Conservation (phyloP, 305 asterid genomes). For the Fraxinus baroniana region DNA sequence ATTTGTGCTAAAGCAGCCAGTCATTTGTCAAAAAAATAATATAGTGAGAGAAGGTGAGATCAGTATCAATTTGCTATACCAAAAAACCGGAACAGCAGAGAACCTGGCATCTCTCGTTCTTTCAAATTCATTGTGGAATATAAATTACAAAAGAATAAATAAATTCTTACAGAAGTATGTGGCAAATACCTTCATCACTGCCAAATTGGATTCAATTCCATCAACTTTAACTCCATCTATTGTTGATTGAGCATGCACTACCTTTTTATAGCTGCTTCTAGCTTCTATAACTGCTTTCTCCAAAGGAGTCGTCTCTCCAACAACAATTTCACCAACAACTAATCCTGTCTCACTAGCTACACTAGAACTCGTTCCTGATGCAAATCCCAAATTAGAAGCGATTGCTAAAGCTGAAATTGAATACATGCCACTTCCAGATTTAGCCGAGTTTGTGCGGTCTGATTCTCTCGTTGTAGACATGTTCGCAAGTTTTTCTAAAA, state of each 20-base stretch:
- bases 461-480: slow-evolving; percentile 48
- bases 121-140: slow-evolving; percentile 8
- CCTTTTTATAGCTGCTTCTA: slow-evolving; percentile 67
- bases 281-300: slow-evolving; percentile 86
- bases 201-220: slow-evolving; percentile 83
- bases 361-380: slow-evolving; percentile 55
- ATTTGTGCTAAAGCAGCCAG: slow-evolving; percentile 4
- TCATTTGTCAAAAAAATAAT: background rate
- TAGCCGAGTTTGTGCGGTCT: slow-evolving; percentile 41
- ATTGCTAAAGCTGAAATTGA: slow-evolving; percentile 63
- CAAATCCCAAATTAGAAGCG: slow-evolving; percentile 69
- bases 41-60: background rate
- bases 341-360: slow-evolving; percentile 45
- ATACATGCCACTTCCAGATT: slow-evolving; percentile 50
- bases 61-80: slow-evolving; percentile 3
- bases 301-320: slow-evolving; percentile 70
- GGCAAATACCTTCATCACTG: slow-evolving; percentile 77
- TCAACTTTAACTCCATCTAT: slow-evolving; percentile 89
- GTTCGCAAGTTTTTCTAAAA: slow-evolving; percentile 77
- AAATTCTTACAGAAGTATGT: slow-evolving; percentile 6
- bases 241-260: slow-evolving; percentile 72
- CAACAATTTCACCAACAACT: slow-evolving; percentile 75
- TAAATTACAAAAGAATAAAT: background rate
- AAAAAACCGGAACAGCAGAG: slow-evolving; percentile 15
- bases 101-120: slow-evolving; percentile 14